Conservation (phyloP, 306 rosid species). For the Gleditsia sinensis region DNA sequence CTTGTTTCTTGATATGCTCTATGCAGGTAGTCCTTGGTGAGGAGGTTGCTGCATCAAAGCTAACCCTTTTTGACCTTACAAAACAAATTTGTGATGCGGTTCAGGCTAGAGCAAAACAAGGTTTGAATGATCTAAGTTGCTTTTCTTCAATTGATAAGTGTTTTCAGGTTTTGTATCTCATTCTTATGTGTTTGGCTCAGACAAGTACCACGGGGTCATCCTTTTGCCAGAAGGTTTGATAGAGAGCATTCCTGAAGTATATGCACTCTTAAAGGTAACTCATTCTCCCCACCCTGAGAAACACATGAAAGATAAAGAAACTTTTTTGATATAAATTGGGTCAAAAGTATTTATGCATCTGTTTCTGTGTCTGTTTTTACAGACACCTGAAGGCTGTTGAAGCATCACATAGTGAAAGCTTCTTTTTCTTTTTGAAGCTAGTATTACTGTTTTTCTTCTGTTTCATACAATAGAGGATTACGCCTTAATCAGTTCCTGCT, state of each 20-base stretch:
- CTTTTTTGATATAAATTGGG: not conserved
- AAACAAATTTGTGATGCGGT: constrained; percentile 86
- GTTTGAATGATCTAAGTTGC: constrained; percentile 45
- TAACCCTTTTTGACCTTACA: constrained; percentile 84
- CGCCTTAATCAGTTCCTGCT: not conserved
- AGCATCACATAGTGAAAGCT: constrained; percentile 3
- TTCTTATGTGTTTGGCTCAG: constrained; percentile 44
- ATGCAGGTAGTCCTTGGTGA: constrained; percentile 90
- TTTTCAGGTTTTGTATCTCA: constrained; percentile 28
- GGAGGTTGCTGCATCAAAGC: constrained; percentile 95
- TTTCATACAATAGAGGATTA: not conserved
- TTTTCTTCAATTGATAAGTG: not conserved
- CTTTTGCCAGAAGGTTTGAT: constrained; percentile 92
- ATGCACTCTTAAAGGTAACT: constrained; percentile 85
- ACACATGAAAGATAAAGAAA: not conserved
- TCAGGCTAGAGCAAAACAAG: constrained; percentile 89
- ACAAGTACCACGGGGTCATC: constrained; percentile 91
- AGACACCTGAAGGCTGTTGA: constrained; percentile 17
- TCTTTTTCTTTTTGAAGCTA: constrained; percentile 1
- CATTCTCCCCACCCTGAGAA: not conserved
- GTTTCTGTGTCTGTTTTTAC: not conserved
- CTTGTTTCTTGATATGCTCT: constrained; percentile 13
- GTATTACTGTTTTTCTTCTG: not conserved
- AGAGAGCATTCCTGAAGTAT: constrained; percentile 96
- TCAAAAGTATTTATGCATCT: not conserved